Evolutionary conservation across 495 filamentous ascomycete species (phyloP).

Genomic region (Penicillium alfredii): DNA sequence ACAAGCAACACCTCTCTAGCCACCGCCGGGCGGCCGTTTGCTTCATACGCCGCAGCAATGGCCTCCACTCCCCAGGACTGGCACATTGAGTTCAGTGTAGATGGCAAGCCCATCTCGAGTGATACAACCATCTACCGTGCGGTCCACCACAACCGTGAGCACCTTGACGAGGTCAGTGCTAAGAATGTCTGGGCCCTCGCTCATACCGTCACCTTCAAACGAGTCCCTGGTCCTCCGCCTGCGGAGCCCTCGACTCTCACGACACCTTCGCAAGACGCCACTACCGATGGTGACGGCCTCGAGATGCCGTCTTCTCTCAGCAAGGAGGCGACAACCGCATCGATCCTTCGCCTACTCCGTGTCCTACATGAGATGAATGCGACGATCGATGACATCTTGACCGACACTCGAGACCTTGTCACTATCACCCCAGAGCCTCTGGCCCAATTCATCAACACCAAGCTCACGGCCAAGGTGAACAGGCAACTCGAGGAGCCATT

Average conservation of each 20-base stretch:
- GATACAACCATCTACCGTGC: constrained; percentile 97
- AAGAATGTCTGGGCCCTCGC: constrained; percentile 84
- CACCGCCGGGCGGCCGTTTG: constrained; percentile 43
- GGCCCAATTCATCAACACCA: constrained; percentile 97
- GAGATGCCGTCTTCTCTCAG: constrained; percentile 77
- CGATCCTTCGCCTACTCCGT: constrained; percentile 81
- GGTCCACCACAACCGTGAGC: constrained; percentile 66
- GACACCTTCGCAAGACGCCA: constrained; percentile 41
- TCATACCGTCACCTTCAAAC: constrained; percentile 87
- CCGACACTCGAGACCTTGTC: constrained; percentile 69
- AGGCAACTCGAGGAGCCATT: constrained; percentile 96
- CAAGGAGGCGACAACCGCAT: constrained; percentile 74
- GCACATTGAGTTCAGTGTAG: constrained; percentile 95
- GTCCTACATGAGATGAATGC: constrained; percentile 91
- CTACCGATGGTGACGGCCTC: constrained; percentile 39
- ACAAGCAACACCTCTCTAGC: constrained; percentile 35
- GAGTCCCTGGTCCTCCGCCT: constrained; percentile 81
- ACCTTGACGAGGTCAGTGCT: constrained; percentile 58
- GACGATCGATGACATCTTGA: constrained; percentile 92
- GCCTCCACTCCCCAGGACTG: constrained; percentile 75
- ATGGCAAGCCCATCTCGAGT: constrained; percentile 73
- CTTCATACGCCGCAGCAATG: constrained; percentile 79
- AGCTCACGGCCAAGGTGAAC: constrained; percentile 98
- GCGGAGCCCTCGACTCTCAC: constrained; percentile 65
- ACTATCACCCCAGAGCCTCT: constrained; percentile 77